phyloP scores from a whole-genome alignment of 768 basidiomycete species.

The Leccinum aurantiacum region DNA sequence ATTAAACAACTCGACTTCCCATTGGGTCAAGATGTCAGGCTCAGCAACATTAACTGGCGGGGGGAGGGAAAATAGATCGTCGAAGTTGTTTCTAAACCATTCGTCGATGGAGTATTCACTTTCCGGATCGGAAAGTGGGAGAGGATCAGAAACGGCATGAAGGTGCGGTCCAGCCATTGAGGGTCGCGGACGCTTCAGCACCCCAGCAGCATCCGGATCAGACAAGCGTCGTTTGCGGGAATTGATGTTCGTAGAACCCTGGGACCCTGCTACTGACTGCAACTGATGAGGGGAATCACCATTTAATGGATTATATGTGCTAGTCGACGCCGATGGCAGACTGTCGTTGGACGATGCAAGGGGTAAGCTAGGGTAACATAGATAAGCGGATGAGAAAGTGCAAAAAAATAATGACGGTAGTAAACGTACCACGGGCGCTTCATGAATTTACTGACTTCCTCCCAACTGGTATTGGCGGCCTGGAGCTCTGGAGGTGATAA shows the following conservation, averaged over 20 bases:
- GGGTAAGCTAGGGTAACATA: no score
- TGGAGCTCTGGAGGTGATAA: neutral
- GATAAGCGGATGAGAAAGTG: no score
- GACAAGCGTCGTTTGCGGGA: slow-evolving; percentile 25
- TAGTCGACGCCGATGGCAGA: no score
- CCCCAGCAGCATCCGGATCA: slow-evolving; percentile 19
- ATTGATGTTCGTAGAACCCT: no score
- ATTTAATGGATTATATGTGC: no score
- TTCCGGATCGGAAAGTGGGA: neutral
- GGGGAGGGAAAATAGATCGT: slow-evolving; percentile 16
- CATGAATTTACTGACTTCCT: no score
- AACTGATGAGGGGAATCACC: no score
- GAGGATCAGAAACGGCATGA: slow-evolving; percentile 33
- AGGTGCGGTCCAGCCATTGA: slow-evolving; percentile 16
- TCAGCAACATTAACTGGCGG: slow-evolving; percentile 9
- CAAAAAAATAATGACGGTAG: no score
- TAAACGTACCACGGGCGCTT: no score
- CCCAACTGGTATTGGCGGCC: no score
- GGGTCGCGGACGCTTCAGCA: slow-evolving; percentile 30
- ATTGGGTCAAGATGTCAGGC: slow-evolving; percentile 24
- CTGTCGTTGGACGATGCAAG: no score
- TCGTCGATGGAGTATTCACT: slow-evolving; percentile 31
- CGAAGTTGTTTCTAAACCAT: slow-evolving; percentile 35
- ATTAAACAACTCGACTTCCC: slow-evolving; percentile 37
- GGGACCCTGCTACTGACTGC: no score